Evolutionary conservation across 2,329 filamentous ascomycete species (phyloP).

Genomic region (Fusarium sp.): DNA sequence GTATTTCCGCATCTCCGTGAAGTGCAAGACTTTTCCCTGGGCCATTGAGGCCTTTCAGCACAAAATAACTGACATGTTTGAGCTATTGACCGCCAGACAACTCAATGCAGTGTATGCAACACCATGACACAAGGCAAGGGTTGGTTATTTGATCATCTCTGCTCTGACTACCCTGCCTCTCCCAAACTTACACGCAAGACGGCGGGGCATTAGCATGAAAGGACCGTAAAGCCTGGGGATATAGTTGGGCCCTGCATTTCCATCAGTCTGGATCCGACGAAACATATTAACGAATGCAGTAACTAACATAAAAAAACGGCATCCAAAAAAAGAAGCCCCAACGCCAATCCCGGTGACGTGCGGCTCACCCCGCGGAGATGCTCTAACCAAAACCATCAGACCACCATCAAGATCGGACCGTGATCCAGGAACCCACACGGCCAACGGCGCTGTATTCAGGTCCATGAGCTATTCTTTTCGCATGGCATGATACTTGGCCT

Average conservation of each 20-base stretch:
- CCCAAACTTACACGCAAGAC: slow-evolving; percentile 3
- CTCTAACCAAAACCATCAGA: slow-evolving; percentile 33
- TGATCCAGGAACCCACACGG: slow-evolving; percentile 31
- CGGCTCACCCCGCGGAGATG: slow-evolving; percentile 39
- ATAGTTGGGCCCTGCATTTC: slow-evolving; percentile 11
- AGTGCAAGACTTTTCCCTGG: background rate
- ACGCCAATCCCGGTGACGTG: background rate
- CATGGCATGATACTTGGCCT: slow-evolving; percentile 21
- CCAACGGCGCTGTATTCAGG: slow-evolving; percentile 11
- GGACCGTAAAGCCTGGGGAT: background rate
- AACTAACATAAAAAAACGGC: background rate
- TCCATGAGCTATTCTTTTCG: slow-evolving; percentile 9
- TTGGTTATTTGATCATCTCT: background rate
- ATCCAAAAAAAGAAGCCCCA: slow-evolving; percentile 11
- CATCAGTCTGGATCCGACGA: slow-evolving; percentile 5
- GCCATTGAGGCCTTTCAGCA: background rate
- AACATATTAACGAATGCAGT: slow-evolving; percentile 7
- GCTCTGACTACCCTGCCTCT: background rate
- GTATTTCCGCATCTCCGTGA: slow-evolving; percentile 43
- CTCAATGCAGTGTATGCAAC: background rate
- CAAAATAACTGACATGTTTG: background rate
- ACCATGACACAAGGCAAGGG: slow-evolving; percentile 1
- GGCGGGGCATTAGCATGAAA: background rate
- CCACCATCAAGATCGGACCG: slow-evolving; percentile 30
- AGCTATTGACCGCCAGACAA: background rate